A percentile compares a stretch with the other conserved stretches of the same genome.
These are phyloP conservation scores for Acanthochlamys bracteata DNA, from an alignment of 106 monocot genomes.

Conservation along the genomic window DNA sequence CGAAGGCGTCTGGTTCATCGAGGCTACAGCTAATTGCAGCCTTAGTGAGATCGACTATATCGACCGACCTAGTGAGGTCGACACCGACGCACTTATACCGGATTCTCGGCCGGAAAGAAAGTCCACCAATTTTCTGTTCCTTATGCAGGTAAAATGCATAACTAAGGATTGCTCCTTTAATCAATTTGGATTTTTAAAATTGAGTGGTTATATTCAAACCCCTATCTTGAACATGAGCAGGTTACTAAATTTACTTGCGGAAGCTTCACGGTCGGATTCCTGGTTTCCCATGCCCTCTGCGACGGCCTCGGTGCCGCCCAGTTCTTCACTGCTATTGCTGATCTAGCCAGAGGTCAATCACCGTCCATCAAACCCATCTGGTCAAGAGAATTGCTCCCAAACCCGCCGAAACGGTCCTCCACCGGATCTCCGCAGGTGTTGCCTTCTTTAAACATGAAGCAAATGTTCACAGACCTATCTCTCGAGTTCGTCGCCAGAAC, in stretches of 20 bases:
- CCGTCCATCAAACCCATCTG: neutral
- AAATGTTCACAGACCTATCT: conserved; percentile 21
- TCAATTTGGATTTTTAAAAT: neutral
- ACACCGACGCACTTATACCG: conserved; percentile 11
- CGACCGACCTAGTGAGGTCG: conserved; percentile 1
- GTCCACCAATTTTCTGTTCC: neutral
- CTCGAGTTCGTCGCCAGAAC: conserved; percentile 18
- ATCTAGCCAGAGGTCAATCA: neutral
- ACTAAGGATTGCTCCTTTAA: neutral
- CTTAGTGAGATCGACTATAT: conserved; percentile 12
- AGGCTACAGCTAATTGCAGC: conserved; percentile 7
- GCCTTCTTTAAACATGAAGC: conserved; percentile 1
- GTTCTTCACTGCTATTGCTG: neutral
- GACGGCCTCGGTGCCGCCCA: conserved; percentile 4
- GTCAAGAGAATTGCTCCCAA: conserved; percentile 5
- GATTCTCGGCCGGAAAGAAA: neutral
- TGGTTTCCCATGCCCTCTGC: neutral
- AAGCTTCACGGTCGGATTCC: neutral
- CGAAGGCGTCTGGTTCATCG: conserved; percentile 19
- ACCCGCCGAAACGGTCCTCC: neutral
- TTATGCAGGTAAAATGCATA: neutral
- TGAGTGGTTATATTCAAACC: no score
- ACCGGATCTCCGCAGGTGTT: neutral
- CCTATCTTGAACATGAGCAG: neutral
- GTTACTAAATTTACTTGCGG: conserved; percentile 5